These are phyloP conservation scores for Saccharomycopsis vini DNA, from an alignment of 805 yeast genomes.

Conservation along the genomic window DNA sequence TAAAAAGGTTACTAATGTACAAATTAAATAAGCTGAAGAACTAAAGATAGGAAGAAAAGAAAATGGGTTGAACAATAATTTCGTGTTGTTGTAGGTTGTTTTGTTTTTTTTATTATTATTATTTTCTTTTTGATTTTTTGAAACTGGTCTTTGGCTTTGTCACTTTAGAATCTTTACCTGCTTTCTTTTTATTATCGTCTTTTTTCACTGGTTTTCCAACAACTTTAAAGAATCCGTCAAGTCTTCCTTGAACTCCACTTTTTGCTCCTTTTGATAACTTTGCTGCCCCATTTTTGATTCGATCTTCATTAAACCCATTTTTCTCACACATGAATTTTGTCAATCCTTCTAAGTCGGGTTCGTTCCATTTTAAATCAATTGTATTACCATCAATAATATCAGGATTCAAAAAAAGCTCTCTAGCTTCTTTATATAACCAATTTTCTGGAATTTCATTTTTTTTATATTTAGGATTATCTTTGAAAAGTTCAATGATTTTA, in stretches of 20 bases:
- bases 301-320: conserved; percentile 88
- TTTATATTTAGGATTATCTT: conserved; percentile 33
- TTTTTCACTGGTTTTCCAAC: not conserved
- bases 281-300: conserved; percentile 80
- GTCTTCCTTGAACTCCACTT: conserved; percentile 80
- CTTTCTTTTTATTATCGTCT: not conserved
- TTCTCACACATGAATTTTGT: conserved; percentile 75
- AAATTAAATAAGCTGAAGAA: too few species aligned
- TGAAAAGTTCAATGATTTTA: conserved; percentile 58
- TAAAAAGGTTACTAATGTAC: too few species aligned
- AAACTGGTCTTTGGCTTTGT: conserved; percentile 1
- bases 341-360: conserved; percentile 80
- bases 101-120: not conserved
- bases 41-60: too few species aligned
- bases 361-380: conserved; percentile 72
- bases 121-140: not conserved
- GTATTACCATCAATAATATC: conserved; percentile 61
- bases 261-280: conserved; percentile 78
- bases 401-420: conserved; percentile 74
- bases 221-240: conserved; percentile 71
- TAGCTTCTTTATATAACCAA: conserved; percentile 88
- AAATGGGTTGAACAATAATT: too few species aligned
- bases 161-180: not conserved
- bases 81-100: not conserved
- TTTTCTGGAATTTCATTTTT: conserved; percentile 85